Evolutionary conservation across 345 rosid species (phyloP).

Genomic region (Melastoma malabathricum): DNA sequence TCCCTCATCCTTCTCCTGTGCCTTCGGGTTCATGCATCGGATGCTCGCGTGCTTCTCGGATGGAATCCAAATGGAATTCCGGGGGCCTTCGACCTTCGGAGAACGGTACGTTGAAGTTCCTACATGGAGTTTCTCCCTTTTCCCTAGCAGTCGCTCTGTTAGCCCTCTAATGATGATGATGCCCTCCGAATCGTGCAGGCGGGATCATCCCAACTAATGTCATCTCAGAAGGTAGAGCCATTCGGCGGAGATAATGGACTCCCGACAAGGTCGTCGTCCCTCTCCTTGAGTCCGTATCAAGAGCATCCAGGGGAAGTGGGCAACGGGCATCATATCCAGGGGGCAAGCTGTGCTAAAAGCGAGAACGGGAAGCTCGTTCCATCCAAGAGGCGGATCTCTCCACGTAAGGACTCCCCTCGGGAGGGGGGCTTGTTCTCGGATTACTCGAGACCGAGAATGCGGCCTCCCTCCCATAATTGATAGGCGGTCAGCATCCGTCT

Average conservation of each 20-base stretch:
- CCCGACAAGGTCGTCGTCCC: no score
- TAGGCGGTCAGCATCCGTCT: background rate
- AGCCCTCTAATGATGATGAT: no score
- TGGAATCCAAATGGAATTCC: background rate
- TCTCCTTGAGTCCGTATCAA: no score
- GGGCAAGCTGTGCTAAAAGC: background rate
- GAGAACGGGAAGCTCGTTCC: background rate
- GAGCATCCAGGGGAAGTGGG: no score
- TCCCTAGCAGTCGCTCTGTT: no score
- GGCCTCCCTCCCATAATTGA: conserved; percentile 42
- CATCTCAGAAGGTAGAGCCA: no score
- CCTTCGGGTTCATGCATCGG: conserved; percentile 20
- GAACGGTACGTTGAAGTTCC: background rate
- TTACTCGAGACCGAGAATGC: conserved; percentile 39
- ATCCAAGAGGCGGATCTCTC: conserved; percentile 1
- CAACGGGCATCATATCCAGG: no score
- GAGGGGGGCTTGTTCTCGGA: conserved; percentile 31
- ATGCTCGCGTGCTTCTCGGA: conserved; percentile 20
- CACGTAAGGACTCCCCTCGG: background rate
- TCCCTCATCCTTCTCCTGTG: conserved; percentile 9
- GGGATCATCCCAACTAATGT: no score
- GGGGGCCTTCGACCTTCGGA: no score
- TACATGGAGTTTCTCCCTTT: no score
- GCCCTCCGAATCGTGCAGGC: no score
- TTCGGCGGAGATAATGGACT: no score